Percentiles rank a stretch among this genome's conserved stretches.
Evolutionary conservation across 352 stramenopile species (phyloP).

Genomic region (Pythium guiyangense): DNA sequence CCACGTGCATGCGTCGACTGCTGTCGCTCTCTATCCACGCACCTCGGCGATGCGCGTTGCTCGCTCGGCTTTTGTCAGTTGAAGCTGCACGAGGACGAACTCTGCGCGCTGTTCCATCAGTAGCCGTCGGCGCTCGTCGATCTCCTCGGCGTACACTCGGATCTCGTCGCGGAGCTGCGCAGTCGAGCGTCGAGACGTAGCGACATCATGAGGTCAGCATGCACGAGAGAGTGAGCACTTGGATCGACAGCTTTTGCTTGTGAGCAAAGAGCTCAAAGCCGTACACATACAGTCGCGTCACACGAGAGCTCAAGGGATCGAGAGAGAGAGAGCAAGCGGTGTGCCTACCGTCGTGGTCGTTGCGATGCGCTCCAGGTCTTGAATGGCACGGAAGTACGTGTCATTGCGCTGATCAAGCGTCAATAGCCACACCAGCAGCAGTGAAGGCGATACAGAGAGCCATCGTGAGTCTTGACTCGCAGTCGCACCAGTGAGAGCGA

Average conservation of each 20-base stretch:
- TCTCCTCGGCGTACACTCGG: conserved; percentile 51
- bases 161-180: conserved; percentile 52
- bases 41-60: conserved; percentile 59
- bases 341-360: conserved; percentile 39
- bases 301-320: not conserved
- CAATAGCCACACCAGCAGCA: not conserved
- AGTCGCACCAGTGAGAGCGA: not conserved
- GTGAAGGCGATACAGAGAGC: not conserved
- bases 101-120: conserved; percentile 32
- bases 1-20: not conserved
- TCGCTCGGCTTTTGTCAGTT: conserved; percentile 41
- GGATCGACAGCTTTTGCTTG: no score
- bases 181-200: not conserved
- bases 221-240: not conserved
- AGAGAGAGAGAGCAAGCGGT: not conserved
- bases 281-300: no score
- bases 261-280: no score
- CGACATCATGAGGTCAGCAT: not conserved
- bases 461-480: not conserved
- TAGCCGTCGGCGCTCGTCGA: conserved; percentile 28
- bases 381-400: conserved; percentile 41
- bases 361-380: conserved; percentile 60
- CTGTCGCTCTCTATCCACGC: not conserved
- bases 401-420: conserved; percentile 42
- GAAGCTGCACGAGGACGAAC: conserved; percentile 41